Conservation (phyloP, 371 early-diverging fungal genomes). For the Rhizomucor miehei region DNA sequence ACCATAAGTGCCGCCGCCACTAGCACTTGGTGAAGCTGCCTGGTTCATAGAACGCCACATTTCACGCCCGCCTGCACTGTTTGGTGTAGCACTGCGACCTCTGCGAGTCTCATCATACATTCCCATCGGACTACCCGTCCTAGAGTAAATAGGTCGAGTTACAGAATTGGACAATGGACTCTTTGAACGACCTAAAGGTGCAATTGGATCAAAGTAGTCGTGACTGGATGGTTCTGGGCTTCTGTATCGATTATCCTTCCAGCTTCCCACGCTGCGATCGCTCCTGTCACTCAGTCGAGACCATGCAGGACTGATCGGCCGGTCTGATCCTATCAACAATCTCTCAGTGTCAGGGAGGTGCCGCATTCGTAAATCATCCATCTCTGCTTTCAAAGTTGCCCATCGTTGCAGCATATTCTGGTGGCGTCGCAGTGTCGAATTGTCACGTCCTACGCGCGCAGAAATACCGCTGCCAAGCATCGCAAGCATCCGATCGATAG, state of each 20-base stretch:
- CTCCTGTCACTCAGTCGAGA: slow-evolving; percentile 39
- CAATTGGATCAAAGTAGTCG: slow-evolving; percentile 7
- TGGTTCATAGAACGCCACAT: slow-evolving; percentile 5
- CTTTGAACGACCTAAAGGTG: slow-evolving; percentile 5
- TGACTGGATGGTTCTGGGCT: slow-evolving; percentile 17
- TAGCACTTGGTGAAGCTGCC: slow-evolving; percentile 2
- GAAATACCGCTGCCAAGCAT: slow-evolving; percentile 61
- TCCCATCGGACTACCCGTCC: slow-evolving; percentile 11
- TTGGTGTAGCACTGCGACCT: slow-evolving; percentile 26
- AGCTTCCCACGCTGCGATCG: slow-evolving; percentile 18
- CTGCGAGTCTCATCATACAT: slow-evolving; percentile 10
- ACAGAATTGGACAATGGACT: slow-evolving; percentile 11
- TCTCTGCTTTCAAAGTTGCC: slow-evolving; percentile 46
- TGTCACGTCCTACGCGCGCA: slow-evolving; percentile 44
- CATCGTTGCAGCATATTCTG: slow-evolving; percentile 52
- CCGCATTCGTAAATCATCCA: slow-evolving; percentile 49
- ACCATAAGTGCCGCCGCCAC: slow-evolving; percentile 5
- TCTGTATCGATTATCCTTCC: slow-evolving; percentile 16
- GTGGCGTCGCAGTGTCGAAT: slow-evolving; percentile 38
- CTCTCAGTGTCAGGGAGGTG: slow-evolving; percentile 51
- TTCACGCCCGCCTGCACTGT: slow-evolving; percentile 9
- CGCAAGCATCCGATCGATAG: slow-evolving; percentile 56
- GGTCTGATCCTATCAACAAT: slow-evolving; percentile 15
- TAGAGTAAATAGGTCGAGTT: slow-evolving; percentile 13
- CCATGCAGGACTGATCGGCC: slow-evolving; percentile 26